Base-by-base conservation (phyloP, 1,139 yeast species). In the Magnusiomyces clavatus region DNA sequence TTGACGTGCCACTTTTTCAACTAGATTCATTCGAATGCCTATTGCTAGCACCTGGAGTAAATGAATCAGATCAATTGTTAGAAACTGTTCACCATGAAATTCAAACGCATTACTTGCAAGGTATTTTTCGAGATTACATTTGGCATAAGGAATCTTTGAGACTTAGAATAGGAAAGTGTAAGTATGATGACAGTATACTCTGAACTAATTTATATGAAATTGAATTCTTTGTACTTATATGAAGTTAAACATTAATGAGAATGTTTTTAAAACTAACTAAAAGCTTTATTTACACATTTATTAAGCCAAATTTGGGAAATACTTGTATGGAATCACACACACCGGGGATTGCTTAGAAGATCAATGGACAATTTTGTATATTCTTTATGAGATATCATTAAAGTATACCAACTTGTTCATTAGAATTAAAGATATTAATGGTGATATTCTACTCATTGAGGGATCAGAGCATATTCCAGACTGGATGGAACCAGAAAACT, bases 261-360 rank as follows among this genome's bases (percentile, higher is more conserved):
- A 24, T 8, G n/a, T n/a, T 39, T 14, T 35, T 46, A 38, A 29
- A 16, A 8, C 49, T 47, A 31, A 41, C 42, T 5, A 37, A 16
- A 34, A 4, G 4, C 13, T 11, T 37, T 43, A 42, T 16, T 17
- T 24, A 5, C 8, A 5, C 8, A 5, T 24, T 24, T 24, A 8
- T 24, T 24, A 24, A 24, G 31, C 31, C 8, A 24, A 24, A 24
- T 38, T 42, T 3, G 52, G 51, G 5, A 47, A 40, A 13, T 52
- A 43, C 34, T 19, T 53, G n/a, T 52, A 53, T 40, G 52, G 54
- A n/a, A 46, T 51, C 24, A 49, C 56, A 4, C 37, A 41, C 11
- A 48, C 38, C 24, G 49, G 49, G 11, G 51, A 43, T 1, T 44
- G 51, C 34, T 35, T 35, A 13, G 44, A 46, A 11, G 56, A 53